Percentiles rank a stretch among this genome's conserved stretches.
These are phyloP conservation scores for Plantago major DNA, from an alignment of 257 asterid genomes.

Conservation along the genomic window DNA sequence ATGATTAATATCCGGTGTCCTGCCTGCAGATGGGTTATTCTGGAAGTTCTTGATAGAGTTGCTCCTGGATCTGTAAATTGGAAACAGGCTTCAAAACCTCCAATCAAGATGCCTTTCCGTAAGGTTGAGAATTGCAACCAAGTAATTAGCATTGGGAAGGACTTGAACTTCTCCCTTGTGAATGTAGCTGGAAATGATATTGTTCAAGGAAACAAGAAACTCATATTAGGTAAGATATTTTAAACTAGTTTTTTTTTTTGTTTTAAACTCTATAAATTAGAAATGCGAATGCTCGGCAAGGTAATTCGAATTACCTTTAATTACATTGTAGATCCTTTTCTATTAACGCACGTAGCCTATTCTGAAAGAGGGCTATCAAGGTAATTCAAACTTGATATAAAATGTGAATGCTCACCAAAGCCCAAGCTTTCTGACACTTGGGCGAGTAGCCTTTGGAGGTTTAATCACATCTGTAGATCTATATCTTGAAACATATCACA, in stretches of 20 bases:
- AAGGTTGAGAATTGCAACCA: constrained; percentile 92
- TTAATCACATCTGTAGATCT: too few species aligned
- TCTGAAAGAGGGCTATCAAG: too few species aligned
- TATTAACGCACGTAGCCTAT: too few species aligned
- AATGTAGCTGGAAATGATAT: constrained; percentile 91
- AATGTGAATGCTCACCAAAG: too few species aligned
- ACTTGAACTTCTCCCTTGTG: constrained; percentile 75
- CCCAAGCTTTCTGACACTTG: too few species aligned
- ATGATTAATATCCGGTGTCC: constrained; percentile 14
- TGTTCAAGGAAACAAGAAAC: constrained; percentile 94
- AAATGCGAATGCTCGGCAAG: background rate
- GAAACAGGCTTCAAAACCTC: constrained; percentile 85
- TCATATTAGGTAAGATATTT: constrained; percentile 53
- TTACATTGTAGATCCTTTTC: too few species aligned
- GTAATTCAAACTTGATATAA: too few species aligned
- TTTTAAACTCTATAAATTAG: background rate
- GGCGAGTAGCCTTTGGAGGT: too few species aligned
- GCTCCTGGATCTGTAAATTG: constrained; percentile 69
- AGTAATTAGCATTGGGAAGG: constrained; percentile 76
- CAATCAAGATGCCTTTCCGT: constrained; percentile 81
- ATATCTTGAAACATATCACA: too few species aligned
- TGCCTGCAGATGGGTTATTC: constrained; percentile 64
- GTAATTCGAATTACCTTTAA: background rate
- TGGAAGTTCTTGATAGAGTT: constrained; percentile 74
- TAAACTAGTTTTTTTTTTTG: background rate